Evolutionary conservation across 202 grass and related monocot genomes (phyloP), one percentile per base, ranked within the genome.

Genomic region (Carex arenaria): DNA sequence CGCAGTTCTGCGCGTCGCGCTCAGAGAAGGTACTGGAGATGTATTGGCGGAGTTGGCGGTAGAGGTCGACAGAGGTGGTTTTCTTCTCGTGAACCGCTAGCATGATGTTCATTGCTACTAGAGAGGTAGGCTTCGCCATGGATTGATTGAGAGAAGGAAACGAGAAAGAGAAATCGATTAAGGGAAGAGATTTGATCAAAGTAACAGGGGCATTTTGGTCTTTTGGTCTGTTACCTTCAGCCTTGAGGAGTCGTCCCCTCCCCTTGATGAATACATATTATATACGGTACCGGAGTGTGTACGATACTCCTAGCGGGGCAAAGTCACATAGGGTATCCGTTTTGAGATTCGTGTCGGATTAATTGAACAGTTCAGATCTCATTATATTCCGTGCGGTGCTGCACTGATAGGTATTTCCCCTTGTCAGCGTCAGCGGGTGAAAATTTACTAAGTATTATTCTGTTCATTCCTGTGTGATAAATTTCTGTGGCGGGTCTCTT

Each of bases 1-100:
- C 96, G 32, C 86, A 88, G 74, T 78, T 76, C 4, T 93, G 92
- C 7, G 95, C 95, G 38, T 98, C 95, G 53, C 89, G 86, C 89
- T 98, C 95, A n/a, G 92, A 93, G 89, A 90, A 98, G 67, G 61
- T 83, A 70, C 89, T 79, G 57, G 93, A 82, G 93, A 93, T 90
- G 88, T 93, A 93, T 15, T 73, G 89, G 52, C 93, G 89, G 32
- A 96, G 89, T 13, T 93, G 90, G 73, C 88, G 91, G 85, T 93
- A 95, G 80, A 99, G 88, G 82, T 95, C 93, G 9, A 82, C 75
- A 9, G 88, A 4, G 7, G 85, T 26, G 0, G 93, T 84, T 68
- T 92, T 99, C 91, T 99, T 99, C 89, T 99, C 96, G 88, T 92
- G 96, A 42, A 99, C 90, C n/a, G 93, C 91, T 36, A 99, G 91